Base-by-base conservation (phyloP, 1,284 basidiomycete species). In the Cryptococcus neoformans region DNA sequence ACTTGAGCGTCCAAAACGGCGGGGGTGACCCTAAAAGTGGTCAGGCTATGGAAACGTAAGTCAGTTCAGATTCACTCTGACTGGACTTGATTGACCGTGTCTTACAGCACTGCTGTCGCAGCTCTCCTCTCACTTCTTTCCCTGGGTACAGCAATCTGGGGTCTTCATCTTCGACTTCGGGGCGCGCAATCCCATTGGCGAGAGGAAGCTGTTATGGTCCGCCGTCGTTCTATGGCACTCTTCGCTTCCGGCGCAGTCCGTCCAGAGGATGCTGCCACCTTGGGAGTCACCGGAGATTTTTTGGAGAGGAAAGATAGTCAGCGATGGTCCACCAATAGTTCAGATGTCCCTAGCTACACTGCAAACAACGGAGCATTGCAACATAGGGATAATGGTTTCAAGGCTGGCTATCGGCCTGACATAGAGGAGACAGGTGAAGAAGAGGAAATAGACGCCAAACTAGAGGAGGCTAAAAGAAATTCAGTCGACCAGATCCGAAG, bases 41-140 rank as follows among this genome's bases (percentile, higher is more conserved):
- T 34, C 63, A 64, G 49, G 72, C 71, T 3, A 74, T 74, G 72
- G 68, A 70, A 47, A 70, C 70, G 71, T 72, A 46, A 62, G 72
- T 66, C 28, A 16, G 8, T 10, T 28, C 21, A 12, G 17, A n/a
- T 47, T 9, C 6, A 1, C 11, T 28, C 41, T 8, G 6, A 2
- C 34, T n/a, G 21, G 36, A 12, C 17, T 28, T 14, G 6, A 34
- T 35, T 45, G 48, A 41, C 37, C 9, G 0, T 35, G 16, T 8
- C 21, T 34, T 14, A 38, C 39, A 74, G 72, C 10, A 68, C 68
- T 34, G 74, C 69, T n/a, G 67, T 73, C 4, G 70, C 74, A 17
- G 72, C 72, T 3, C 54, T 70, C 34, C 66, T 76, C 38, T 69
- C 71, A 11, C 67, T 74, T 36, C 45, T 74, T 14, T 64, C 71